These are phyloP conservation scores for Gossypium turneri DNA, from an alignment of 345 rosid species.

Conservation along the genomic window DNA sequence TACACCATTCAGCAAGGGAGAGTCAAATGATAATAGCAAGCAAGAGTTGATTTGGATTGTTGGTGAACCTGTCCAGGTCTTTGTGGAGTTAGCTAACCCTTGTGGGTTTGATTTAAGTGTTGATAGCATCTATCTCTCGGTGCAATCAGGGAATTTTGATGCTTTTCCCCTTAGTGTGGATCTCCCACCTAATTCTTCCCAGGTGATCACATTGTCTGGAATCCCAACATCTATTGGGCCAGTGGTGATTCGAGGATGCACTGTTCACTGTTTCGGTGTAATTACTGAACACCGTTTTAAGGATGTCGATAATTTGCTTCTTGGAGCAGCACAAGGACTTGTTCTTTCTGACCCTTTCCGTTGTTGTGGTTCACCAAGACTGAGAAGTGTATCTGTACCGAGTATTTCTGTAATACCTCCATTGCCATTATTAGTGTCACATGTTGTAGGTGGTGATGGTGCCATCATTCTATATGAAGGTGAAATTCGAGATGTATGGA, in stretches of 20 bases:
- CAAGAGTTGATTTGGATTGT: constrained; percentile 90
- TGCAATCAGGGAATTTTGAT: constrained; percentile 79
- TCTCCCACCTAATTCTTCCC: constrained; percentile 91
- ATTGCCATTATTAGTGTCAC: constrained; percentile 79
- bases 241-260: constrained; percentile 84
- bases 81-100: constrained; percentile 98
- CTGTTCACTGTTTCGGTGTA: constrained; percentile 92
- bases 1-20: constrained; percentile 96
- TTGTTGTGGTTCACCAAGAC: constrained; percentile 84
- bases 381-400: constrained; percentile 73
- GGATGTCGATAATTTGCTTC: constrained; percentile 96
- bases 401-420: constrained; percentile 74
- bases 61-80: constrained; percentile 95
- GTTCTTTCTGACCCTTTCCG: constrained; percentile 98
- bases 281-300: constrained; percentile 86
- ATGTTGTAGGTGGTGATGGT: constrained; percentile 89
- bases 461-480: constrained; percentile 90
- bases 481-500: constrained; percentile 76
- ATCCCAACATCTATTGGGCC: constrained; percentile 81
- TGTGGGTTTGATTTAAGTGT: constrained; percentile 90
- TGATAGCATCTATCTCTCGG: constrained; percentile 89
- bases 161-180: constrained; percentile 86
- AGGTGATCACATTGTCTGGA: constrained; percentile 89
- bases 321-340: constrained; percentile 97
- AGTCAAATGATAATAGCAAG: constrained; percentile 65